Percentiles rank a stretch among this genome's conserved stretches.
These are phyloP conservation scores for Capsella bursapastoris DNA, from an alignment of 345 rosid genomes.

Conservation along the genomic window DNA sequence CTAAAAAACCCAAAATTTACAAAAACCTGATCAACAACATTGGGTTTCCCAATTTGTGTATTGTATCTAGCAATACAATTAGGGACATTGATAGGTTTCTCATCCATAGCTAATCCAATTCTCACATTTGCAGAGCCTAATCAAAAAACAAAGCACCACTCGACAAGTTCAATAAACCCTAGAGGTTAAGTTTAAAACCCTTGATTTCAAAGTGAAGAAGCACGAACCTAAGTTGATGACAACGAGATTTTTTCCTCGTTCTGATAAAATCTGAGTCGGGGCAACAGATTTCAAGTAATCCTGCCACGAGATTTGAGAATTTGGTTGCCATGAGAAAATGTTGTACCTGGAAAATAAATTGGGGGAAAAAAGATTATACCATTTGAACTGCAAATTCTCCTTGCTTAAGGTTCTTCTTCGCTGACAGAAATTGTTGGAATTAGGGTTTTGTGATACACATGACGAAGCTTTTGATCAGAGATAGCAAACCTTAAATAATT, in stretches of 20 bases:
- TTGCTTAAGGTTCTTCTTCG: background rate
- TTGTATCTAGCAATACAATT: conserved; percentile 84
- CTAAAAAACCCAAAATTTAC: background rate
- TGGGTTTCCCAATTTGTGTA: conserved; percentile 51
- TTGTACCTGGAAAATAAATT: background rate
- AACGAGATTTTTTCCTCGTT: conserved; percentile 87
- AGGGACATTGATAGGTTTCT: conserved; percentile 67
- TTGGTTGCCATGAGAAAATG: background rate
- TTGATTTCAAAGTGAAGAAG: background rate
- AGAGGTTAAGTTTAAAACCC: background rate
- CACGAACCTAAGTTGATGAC: conserved; percentile 78
- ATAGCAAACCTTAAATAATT: background rate
- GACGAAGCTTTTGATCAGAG: background rate
- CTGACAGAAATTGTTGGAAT: background rate
- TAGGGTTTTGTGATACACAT: conserved; percentile 11
- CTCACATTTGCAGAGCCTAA: conserved; percentile 77
- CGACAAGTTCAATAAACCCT: conserved; percentile 1
- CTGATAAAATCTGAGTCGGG: conserved; percentile 83
- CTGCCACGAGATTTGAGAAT: conserved; percentile 42
- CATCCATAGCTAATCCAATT: conserved; percentile 84
- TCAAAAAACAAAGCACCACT: background rate
- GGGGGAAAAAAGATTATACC: background rate
- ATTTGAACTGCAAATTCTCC: background rate
- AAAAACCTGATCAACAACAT: conserved; percentile 76
- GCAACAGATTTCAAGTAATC: conserved; percentile 93